Conservation (phyloP, 2,329 filamentous ascomycete species). For the Didymosphaeria variabile region DNA sequence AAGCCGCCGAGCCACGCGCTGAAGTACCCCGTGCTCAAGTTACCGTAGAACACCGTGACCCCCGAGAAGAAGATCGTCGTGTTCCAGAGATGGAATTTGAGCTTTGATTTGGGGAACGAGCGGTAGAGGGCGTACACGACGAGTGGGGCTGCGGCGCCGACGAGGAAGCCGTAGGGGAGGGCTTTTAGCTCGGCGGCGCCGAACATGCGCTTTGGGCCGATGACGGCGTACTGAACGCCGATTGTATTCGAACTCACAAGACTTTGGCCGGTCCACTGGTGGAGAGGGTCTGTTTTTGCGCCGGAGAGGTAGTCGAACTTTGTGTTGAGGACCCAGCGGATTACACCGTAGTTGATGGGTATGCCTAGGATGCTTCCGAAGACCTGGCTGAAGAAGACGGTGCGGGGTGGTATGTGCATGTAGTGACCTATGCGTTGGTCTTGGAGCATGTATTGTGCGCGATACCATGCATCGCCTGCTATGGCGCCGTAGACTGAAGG, state of each 20-base stretch:
- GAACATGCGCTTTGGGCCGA: constrained; percentile 63
- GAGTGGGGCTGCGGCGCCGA: constrained; percentile 57
- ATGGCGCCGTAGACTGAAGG: constrained; percentile 67
- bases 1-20: constrained; percentile 66
- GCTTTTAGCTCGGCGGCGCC: constrained; percentile 57
- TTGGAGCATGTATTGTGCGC: constrained; percentile 60
- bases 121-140: constrained; percentile 62
- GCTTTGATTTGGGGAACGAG: constrained; percentile 61
- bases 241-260: constrained; percentile 62
- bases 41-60: constrained; percentile 66
- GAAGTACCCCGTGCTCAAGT: constrained; percentile 67
- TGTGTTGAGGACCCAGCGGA: constrained; percentile 67
- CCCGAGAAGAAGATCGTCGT: constrained; percentile 69
- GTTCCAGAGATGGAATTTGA: constrained; percentile 65
- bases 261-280: constrained; percentile 69
- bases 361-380: constrained; percentile 67
- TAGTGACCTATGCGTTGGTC: constrained; percentile 72
- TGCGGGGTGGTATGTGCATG: constrained; percentile 67
- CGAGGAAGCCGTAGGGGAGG: constrained; percentile 63
- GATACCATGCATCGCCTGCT: constrained; percentile 67
- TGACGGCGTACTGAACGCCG: constrained; percentile 68
- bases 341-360: constrained; percentile 68
- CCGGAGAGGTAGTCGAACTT: constrained; percentile 67
- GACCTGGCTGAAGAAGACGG: constrained; percentile 69
- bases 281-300: constrained; percentile 60